Conservation (phyloP, 2,329 filamentous ascomycete genomes). For the Aciculosporium take region DNA sequence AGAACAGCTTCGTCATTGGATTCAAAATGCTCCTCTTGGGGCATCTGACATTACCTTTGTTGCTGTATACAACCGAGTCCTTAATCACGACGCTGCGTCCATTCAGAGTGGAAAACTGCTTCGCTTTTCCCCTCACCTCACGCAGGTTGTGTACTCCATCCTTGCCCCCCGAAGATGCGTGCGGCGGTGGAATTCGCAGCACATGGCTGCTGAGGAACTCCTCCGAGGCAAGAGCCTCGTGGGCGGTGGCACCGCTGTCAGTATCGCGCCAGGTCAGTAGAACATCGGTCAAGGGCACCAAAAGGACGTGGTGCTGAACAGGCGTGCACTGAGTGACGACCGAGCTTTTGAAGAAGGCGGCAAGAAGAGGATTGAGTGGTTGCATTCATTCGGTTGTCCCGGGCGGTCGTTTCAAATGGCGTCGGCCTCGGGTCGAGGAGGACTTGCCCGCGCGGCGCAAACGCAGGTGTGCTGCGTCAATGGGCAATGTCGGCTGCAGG, state of each 20-base stretch:
- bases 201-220: conserved; percentile 97
- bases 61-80: conserved; percentile 83
- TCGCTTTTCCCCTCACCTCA: conserved; percentile 83
- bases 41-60: conserved; percentile 54
- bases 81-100: conserved; percentile 89
- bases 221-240: conserved; percentile 74
- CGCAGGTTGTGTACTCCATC: conserved; percentile 51
- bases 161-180: conserved; percentile 37
- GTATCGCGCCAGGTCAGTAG: conserved; percentile 77
- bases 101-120: conserved; percentile 86
- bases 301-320: conserved; percentile 79
- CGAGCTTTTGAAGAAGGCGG: conserved; percentile 96
- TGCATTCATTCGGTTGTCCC: conserved; percentile 51
- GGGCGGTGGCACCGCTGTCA: conserved; percentile 62
- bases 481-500: neutral
- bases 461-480: neutral
- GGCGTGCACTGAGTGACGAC: conserved; percentile 84
- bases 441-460: conserved; percentile 5
- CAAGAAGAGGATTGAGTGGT: conserved; percentile 96
- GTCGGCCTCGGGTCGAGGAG: conserved; percentile 15
- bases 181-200: conserved; percentile 56
- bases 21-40: neutral
- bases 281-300: conserved; percentile 86
- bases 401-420: conserved; percentile 14
- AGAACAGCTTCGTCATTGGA: neutral